phyloP scores from a whole-genome alignment of 2,329 filamentous ascomycete species.

The Madurella mycetomatis region DNA sequence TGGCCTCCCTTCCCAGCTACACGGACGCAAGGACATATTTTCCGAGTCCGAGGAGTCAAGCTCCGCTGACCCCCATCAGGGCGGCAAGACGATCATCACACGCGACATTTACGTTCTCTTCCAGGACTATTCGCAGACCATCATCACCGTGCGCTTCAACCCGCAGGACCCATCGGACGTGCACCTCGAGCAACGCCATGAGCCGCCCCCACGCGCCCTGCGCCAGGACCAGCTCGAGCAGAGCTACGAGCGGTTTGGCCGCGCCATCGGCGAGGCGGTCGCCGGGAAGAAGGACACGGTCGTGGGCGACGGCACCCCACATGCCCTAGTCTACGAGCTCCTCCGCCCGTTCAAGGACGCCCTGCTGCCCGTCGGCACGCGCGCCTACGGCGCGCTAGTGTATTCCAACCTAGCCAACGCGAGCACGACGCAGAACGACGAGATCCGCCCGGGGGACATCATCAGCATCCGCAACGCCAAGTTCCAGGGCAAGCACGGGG shows the following conservation, averaged over 20 bases:
- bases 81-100: constrained; percentile 66
- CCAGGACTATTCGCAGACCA: constrained; percentile 93
- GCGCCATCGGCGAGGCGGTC: constrained; percentile 68
- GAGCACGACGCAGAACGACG: constrained; percentile 81
- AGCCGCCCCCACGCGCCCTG: constrained; percentile 72
- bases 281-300: constrained; percentile 70
- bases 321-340: constrained; percentile 72
- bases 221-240: constrained; percentile 92
- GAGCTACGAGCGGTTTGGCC: constrained; percentile 76
- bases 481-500: constrained; percentile 91
- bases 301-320: constrained; percentile 79
- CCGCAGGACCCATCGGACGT: constrained; percentile 67
- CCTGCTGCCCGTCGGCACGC: constrained; percentile 77
- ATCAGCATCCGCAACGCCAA: constrained; percentile 87
- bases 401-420: constrained; percentile 96
- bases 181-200: constrained; percentile 78
- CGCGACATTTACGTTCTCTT: constrained; percentile 86
- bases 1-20: constrained; percentile 73
- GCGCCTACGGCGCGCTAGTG: constrained; percentile 84
- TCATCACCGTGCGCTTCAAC: constrained; percentile 78
- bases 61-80: constrained; percentile 54
- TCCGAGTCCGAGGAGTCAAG: constrained; percentile 77
- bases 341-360: constrained; percentile 69
- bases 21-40: constrained; percentile 77
- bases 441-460: constrained; percentile 88